Evolutionary conservation across 2,329 filamentous ascomycete species (phyloP).

Genomic region (Fusarium xylarioides): DNA sequence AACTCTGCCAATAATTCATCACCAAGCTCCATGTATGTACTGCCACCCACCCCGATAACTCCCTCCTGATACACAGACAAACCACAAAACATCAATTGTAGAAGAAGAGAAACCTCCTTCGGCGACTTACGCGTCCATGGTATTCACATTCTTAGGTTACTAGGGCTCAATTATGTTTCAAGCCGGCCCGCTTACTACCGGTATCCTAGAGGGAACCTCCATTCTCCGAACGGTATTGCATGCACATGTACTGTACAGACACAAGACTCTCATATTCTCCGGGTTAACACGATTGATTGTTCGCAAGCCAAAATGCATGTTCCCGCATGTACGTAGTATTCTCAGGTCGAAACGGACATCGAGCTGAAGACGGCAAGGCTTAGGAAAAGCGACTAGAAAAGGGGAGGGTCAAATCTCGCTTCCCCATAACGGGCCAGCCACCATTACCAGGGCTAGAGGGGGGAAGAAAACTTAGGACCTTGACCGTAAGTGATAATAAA

Average conservation of each 20-base stretch:
- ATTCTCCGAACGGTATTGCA: slow-evolving; percentile 16
- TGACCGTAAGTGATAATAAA: not conserved
- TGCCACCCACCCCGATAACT: not conserved
- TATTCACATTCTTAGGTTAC: not conserved
- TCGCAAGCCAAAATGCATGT: not conserved
- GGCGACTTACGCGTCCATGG: not conserved
- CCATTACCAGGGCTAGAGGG: not conserved
- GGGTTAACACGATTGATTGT: slow-evolving; percentile 3
- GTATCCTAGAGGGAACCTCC: not conserved
- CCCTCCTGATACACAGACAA: not conserved
- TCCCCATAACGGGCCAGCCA: slow-evolving; percentile 31
- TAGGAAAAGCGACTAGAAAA: slow-evolving; percentile 7
- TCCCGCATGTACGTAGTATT: not conserved
- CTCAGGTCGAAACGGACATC: slow-evolving; percentile 2
- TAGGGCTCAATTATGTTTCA: slow-evolving; percentile 17
- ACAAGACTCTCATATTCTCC: slow-evolving; percentile 1
- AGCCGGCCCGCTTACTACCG: slow-evolving; percentile 13
- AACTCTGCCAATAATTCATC: not conserved
- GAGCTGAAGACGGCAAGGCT: not conserved
- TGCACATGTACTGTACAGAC: not conserved
- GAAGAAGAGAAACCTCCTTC: not conserved
- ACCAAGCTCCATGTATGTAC: not conserved
- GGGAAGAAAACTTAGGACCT: not conserved
- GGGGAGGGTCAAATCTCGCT: slow-evolving; percentile 38
- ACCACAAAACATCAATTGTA: not conserved